Evolutionary conservation across 345 rosid genomes (phyloP), one percentile per base, ranked within the genome.

Genomic region (Ricinus communis): DNA sequence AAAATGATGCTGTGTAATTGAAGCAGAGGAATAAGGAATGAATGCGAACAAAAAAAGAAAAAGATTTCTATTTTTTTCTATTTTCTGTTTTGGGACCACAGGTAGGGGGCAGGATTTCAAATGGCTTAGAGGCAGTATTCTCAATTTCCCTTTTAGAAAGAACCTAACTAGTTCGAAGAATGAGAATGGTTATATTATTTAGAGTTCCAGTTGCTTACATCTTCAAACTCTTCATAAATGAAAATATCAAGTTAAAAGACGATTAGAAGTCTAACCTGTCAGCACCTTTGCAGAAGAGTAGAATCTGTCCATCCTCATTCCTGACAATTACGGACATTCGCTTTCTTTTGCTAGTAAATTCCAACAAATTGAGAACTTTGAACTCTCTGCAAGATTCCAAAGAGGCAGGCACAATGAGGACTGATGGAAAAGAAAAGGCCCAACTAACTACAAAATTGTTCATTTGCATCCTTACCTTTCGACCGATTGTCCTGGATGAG

Each of bases 271-370:
- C 93, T 82, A 81, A 94, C 97, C 97, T 92, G 86, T 95, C 97
- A 8, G 98, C 97, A 74, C 99, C 99, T 87, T 95, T 95, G 86
- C 99, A 92, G 53, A 95, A 79, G 74, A 95, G 85, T 74, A 95
- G 75, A 73, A 92, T 84, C 85, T 89, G 88, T 18, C 94, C 98
- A 65, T 87, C 84, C 82, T 88, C 93, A 52, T 90, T 96, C 9
- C 73, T 82, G 72, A 95, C 87, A 71, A 95, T 85, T 12, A 95
- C 99, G 1, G 98, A 82, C 99, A 95, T 95, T 73, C 99, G 80
- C 84, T 95, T 95, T 80, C 99, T 89, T 85, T 88, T 90, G 88
- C 99, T 95, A 2, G 96, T 95, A 74, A 95, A 95, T 62, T 92
- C 99, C 89, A 95, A 81, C 78, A 85, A 74, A 80, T 87, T 92